Conservation (phyloP, 2,329 filamentous ascomycete genomes). For the Aspergillus aculeatus region DNA sequence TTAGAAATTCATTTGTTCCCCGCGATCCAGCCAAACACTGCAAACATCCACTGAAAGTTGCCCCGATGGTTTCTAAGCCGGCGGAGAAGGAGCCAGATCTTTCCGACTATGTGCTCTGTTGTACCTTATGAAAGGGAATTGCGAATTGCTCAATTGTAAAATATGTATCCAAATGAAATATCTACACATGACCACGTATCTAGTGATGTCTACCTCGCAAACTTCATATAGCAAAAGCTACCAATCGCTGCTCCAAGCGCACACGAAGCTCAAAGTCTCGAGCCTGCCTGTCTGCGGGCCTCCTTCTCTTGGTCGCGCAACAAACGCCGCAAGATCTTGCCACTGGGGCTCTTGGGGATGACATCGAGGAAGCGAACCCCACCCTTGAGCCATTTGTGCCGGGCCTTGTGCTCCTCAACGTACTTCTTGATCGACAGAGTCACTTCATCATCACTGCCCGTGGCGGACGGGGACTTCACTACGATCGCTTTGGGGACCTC, state of each 20-base stretch:
- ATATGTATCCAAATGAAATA: background rate
- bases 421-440: conserved; percentile 55
- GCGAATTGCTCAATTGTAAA: background rate
- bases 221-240: background rate
- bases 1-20: conserved; percentile 31
- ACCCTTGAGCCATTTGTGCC: conserved; percentile 62
- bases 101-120: background rate
- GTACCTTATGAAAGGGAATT: too few species aligned
- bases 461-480: conserved; percentile 56
- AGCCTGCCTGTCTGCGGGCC: conserved; percentile 60
- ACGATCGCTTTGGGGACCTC: conserved; percentile 65
- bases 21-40: conserved; percentile 24
- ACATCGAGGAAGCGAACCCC: conserved; percentile 58
- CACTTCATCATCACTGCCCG: conserved; percentile 53
- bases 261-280: conserved; percentile 57
- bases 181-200: background rate
- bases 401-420: conserved; percentile 61
- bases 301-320: conserved; percentile 74
- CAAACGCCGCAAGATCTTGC: conserved; percentile 62
- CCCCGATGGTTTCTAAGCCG: background rate
- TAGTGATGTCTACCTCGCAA: background rate
- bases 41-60: conserved; percentile 18
- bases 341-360: conserved; percentile 62
- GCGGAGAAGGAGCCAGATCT: background rate
- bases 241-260: background rate